Base-by-base conservation (phyloP, 495 filamentous ascomycete genomes). In the Penicillium cataractarum region DNA sequence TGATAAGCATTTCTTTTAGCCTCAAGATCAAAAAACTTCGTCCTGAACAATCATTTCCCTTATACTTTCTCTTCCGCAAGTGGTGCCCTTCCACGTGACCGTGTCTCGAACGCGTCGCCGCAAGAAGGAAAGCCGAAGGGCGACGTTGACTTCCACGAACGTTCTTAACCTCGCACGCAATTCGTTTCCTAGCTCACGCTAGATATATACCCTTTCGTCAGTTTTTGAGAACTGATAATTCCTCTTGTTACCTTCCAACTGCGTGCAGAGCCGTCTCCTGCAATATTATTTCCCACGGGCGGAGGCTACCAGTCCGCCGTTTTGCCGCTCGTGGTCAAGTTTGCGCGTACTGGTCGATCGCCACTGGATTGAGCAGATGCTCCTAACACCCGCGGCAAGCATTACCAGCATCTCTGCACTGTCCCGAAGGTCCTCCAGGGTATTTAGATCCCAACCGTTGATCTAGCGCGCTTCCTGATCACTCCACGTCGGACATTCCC, bases 81-180 rank as follows among this genome's bases (percentile, higher is more conserved):
- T 61, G 50, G 59, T 46, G 49, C 65, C 29, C 21, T 26, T 37
- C 44, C 70, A 79, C 75, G 74, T 79, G 77, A 79, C 69, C 71
- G 71, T 70, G 76, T 69, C 62, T 66, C 66, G 65, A 51, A 79
- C 76, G 76, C 75, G 76, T 74, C 71, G 69, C 54, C 63, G 55
- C 60, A 64, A 29, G 60, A 67, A 31, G 58, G 54, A 67, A 60
- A 59, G 60, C 62, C 57, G 64, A 55, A 33, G 54, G n/a, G 50
- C 53, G 58, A 61, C 64, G 58, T 65, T 53, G 51, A 65, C 58
- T 48, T 44, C 37, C 35, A 39, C 57, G 42, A 9, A 21, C 21
- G 42, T 10, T 22, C n/a, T n/a, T 21, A 46, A 46, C 42, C 42
- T 46, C 42, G 8, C 40, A 21, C 21, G 21, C n/a, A 21, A 46